Base-by-base conservation (phyloP, 208 protist genomes). In the Naegleria fowleri region DNA sequence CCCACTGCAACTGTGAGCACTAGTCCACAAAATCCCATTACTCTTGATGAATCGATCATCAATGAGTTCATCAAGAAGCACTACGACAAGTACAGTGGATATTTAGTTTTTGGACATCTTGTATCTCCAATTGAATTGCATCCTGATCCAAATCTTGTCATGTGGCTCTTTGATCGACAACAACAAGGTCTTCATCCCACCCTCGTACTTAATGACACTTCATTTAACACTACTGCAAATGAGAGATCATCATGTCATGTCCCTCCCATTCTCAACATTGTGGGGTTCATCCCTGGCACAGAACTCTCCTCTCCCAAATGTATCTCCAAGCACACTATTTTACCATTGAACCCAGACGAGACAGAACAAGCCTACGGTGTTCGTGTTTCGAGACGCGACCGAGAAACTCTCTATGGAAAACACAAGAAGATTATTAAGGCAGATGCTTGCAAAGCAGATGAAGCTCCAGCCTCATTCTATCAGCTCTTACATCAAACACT, bases 61-160 rank as follows among this genome's bases (percentile, higher is more conserved):
- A 88, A n/a, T 39, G 33, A 36, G 16, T 39, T 88, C 38, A 58
- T 79, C 9, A 79, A 79, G 29, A 79, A 79, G 29, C 25, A 33
- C n/a, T 29, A 88, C 58, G n/a, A 48, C 19, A 89, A 89, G n/a
- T 89, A 89, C 39, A 40, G 15, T 41, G 86, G 86, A 67, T 89
- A 67, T 89, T 29, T 89, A 0, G 41, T 40, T 5, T 89, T 43
- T 67, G 86, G 86, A 75, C 86, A 89, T 29, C 40, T 89, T 11
- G 41, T 67, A 22, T 67, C 48, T 19, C 15, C 33, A 22, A 67
- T 89, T 67, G 48, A 67, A 7, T 89, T 89, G n/a, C 51, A 67
- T 67, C 86, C 86, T 6, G 86, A 89, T 89, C 86, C 86, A 25
- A 89, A 89, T 40, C 29, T 89, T 38, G 19, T 67, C n/a, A 25